Evolutionary conservation across 192 early-diverging fungal species (phyloP).

Genomic region (Mortierella antarctica): DNA sequence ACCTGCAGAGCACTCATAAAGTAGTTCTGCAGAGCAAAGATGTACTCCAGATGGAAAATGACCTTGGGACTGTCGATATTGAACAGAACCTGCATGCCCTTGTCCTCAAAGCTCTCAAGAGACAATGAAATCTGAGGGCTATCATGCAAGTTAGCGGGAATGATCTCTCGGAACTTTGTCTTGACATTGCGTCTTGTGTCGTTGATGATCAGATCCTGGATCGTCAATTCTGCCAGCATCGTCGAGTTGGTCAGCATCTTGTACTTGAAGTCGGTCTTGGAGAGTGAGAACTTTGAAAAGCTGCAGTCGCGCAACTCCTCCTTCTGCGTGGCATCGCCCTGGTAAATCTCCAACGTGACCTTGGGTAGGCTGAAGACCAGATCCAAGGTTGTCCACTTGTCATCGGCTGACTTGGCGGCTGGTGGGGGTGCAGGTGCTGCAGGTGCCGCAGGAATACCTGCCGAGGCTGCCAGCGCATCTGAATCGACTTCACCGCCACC

Average conservation of each 20-base stretch:
- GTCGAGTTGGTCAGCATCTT: constrained; percentile 67
- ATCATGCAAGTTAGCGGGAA: constrained; percentile 69
- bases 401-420: constrained; percentile 3
- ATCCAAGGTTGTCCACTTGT: constrained; percentile 57
- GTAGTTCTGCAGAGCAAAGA: constrained; percentile 82
- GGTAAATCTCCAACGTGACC: constrained; percentile 85
- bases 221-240: constrained; percentile 75
- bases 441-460: constrained; percentile 23
- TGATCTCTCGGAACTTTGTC: constrained; percentile 87
- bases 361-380: constrained; percentile 74
- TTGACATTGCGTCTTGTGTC: constrained; percentile 83
- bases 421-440: constrained; percentile 5
- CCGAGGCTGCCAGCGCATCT: constrained; percentile 20
- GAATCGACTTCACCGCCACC: constrained; percentile 35
- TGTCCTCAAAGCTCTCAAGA: constrained; percentile 53
- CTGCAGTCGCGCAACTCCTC: constrained; percentile 62
- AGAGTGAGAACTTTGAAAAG: constrained; percentile 62
- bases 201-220: constrained; percentile 77
- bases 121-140: constrained; percentile 71
- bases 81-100: constrained; percentile 68
- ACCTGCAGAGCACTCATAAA: constrained; percentile 70
- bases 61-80: constrained; percentile 87
- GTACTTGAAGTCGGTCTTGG: constrained; percentile 64
- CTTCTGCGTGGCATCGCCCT: constrained; percentile 64
- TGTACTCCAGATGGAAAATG: constrained; percentile 88